Evolutionary conservation across 139 green algal genomes (phyloP).

Genomic region (Chlorella sp.): DNA sequence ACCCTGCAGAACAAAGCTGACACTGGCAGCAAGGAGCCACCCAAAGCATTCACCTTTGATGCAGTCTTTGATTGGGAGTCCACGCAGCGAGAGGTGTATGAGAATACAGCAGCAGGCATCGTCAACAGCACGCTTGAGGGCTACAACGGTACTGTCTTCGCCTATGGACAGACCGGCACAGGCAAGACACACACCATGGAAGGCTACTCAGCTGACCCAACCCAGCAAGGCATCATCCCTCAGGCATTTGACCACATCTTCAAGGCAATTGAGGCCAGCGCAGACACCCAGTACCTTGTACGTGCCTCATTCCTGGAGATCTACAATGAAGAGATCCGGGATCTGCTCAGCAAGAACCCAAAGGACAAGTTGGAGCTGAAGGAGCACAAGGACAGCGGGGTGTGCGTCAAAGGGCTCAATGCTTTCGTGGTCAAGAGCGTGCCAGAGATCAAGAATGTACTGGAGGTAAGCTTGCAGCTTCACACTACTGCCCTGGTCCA

Average conservation of each 20-base stretch:
- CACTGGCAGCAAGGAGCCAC: not conserved
- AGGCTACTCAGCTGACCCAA: constrained; percentile 30
- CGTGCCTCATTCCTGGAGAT: constrained; percentile 90
- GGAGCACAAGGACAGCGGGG: constrained; percentile 63
- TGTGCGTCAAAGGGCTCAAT: constrained; percentile 81
- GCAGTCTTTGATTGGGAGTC: constrained; percentile 58
- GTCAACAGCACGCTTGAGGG: constrained; percentile 72
- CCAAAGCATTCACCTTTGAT: constrained; percentile 77
- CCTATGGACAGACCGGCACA: constrained; percentile 81
- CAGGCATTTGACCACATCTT: constrained; percentile 87
- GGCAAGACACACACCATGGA: constrained; percentile 89
- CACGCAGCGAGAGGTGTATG: constrained; percentile 68
- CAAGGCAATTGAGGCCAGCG: not conserved
- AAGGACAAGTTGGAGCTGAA: constrained; percentile 60
- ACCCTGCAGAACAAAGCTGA: constrained; percentile 29
- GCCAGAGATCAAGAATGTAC: constrained; percentile 58
- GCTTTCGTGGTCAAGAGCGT: constrained; percentile 85
- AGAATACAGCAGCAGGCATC: constrained; percentile 56
- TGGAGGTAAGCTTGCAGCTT: constrained; percentile 49
- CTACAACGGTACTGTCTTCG: constrained; percentile 80
- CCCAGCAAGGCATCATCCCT: constrained; percentile 90
- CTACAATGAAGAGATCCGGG: constrained; percentile 87
- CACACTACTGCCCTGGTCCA: no score
- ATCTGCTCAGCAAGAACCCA: constrained; percentile 53
- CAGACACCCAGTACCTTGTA: constrained; percentile 73